These are phyloP conservation scores for Entomortierella lignicola DNA, from an alignment of 192 early-diverging fungal genomes.

Conservation along the genomic window DNA sequence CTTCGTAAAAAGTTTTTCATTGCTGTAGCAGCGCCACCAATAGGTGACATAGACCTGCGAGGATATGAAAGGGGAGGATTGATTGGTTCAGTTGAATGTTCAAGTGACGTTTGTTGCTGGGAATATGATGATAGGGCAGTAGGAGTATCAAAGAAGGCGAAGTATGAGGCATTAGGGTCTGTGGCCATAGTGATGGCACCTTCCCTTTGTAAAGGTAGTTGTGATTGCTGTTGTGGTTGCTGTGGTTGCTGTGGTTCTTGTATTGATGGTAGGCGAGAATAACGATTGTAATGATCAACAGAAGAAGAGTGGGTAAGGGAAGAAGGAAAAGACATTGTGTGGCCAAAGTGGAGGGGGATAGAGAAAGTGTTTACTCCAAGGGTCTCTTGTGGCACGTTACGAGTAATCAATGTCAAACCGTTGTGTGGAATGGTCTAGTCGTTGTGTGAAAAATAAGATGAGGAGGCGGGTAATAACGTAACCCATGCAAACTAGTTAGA, in stretches of 20 bases:
- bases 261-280: not conserved
- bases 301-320: not conserved
- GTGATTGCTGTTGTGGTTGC: not conserved
- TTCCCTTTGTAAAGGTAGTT: not conserved
- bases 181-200: not conserved
- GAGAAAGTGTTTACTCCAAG: too few relatives aligned
- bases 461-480: not conserved
- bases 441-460: not conserved
- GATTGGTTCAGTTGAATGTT: not conserved
- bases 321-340: not conserved
- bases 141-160: not conserved
- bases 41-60: conserved; percentile 26
- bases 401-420: too few relatives aligned
- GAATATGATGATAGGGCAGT: not conserved
- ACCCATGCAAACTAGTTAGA: too few relatives aligned
- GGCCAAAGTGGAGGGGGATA: not conserved
- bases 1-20: conserved; percentile 28
- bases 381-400: too few relatives aligned
- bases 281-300: not conserved
- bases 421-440: too few relatives aligned
- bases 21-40: conserved; percentile 15
- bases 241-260: not conserved
- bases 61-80: not conserved
- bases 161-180: not conserved
- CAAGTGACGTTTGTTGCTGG: not conserved